Evolutionary conservation across 2,329 filamentous ascomycete genomes (phyloP), one percentile per base, ranked within the genome.

Genomic region (Aspergillus sp.): DNA sequence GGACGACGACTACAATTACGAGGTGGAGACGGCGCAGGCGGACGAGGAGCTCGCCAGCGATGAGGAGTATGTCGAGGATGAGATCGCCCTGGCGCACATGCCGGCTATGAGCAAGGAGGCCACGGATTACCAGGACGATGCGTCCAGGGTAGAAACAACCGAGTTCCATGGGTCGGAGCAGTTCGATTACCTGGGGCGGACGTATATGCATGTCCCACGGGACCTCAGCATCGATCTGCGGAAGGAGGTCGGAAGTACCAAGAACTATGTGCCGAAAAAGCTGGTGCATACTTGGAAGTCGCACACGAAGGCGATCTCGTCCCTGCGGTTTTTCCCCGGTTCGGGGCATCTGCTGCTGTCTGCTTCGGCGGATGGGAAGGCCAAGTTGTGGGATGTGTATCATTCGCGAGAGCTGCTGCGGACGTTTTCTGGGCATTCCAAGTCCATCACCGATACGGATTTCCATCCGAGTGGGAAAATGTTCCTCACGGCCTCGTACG

Each of bases 181-280:
- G 61, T 81, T 79, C 67, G 91, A 98, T 58, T 98, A 98, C 65
- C 83, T 93, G 57, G 91, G 91, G 29, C 73, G 91, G 44, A 93
- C 89, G 20, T 98, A 94, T 58, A 95, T 98, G 89, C 91, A 98
- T 61, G 72, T 96, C 28, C 91, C 91, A 3, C 86, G 86, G 57
- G 88, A 94, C 56, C 66, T 94, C 61, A 84, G 86, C 52, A 69
- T 94, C 55, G 83, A 93, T 55, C 68, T 98, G 48, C 74, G 72
- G 43, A 93, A 91, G 62, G 86, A 93, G 39, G 59, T 71, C 27
- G 84, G 83, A 48, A 86, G 80, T 52, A 61, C 75, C 53, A 88
- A 88, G 54, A 96, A 94, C 59, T 98, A 78, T 55, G 85, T 93
- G 36, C 91, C 91, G 24, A 96, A 94, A 71, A 96, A 93, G 65